phyloP scores from a whole-genome alignment of 148 eudicot species.

The Bassia scoparia region DNA sequence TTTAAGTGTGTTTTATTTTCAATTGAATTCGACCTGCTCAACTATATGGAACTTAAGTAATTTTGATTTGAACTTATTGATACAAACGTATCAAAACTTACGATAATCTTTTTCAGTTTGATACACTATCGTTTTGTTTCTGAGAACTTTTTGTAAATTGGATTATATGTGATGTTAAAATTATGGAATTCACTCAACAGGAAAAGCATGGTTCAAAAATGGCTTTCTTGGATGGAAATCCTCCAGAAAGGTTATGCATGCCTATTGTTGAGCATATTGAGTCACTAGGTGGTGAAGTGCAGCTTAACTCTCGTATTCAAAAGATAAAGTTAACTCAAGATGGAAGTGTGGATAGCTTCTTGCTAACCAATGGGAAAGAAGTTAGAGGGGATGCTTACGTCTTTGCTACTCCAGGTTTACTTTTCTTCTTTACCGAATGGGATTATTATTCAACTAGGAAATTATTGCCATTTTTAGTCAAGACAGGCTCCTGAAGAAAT shows the following conservation, averaged over 20 bases:
- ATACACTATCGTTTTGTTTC: not conserved
- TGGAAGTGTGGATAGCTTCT: conserved; percentile 62
- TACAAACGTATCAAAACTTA: not conserved
- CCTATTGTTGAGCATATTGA: conserved; percentile 81
- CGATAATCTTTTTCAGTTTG: not conserved
- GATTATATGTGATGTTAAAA: not conserved
- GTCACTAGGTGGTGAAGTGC: conserved; percentile 87
- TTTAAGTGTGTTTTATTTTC: not conserved
- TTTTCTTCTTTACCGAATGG: conserved; percentile 7
- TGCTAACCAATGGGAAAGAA: conserved; percentile 60
- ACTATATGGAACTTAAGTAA: not conserved
- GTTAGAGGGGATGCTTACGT: conserved; percentile 85
- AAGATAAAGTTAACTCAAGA: conserved; percentile 72
- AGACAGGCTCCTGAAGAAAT: not conserved
- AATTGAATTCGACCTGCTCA: not conserved
- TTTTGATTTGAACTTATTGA: not conserved
- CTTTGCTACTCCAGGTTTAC: conserved; percentile 80
- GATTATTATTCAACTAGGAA: not conserved
- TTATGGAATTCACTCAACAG: conserved; percentile 34
- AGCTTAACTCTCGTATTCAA: conserved; percentile 68
- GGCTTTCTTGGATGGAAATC: conserved; percentile 98
- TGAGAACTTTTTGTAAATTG: not conserved
- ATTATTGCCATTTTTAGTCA: not conserved
- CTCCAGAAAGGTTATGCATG: conserved; percentile 97
- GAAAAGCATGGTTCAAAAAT: conserved; percentile 98